phyloP scores from a whole-genome alignment of 1,284 basidiomycete genomes.

The Moniliophthora roreri region DNA sequence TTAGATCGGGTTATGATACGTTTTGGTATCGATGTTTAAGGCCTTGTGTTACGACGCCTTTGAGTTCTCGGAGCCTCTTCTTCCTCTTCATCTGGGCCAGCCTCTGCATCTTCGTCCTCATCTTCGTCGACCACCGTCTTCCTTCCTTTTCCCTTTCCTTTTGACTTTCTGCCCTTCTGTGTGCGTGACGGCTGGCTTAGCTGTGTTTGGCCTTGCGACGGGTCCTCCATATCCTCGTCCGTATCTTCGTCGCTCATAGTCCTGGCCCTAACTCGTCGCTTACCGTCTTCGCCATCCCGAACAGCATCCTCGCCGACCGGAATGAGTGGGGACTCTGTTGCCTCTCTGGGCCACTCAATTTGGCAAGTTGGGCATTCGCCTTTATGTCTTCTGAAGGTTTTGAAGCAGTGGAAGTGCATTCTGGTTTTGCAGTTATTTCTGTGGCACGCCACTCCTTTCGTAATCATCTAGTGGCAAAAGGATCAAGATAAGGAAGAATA shows the following conservation, averaged over 20 bases:
- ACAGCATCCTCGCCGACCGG: slow-evolving; percentile 67
- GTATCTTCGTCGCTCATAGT: slow-evolving; percentile 44
- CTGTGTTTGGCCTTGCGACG: slow-evolving; percentile 25
- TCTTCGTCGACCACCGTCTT: slow-evolving; percentile 24
- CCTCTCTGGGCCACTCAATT: slow-evolving; percentile 54
- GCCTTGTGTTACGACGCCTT: slow-evolving; percentile 29
- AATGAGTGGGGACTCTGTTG: slow-evolving; percentile 39
- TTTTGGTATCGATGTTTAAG: slow-evolving; percentile 7
- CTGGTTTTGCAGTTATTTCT: slow-evolving; percentile 62
- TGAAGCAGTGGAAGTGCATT: slow-evolving; percentile 71
- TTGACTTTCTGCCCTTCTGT: slow-evolving; percentile 25
- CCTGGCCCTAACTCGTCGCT: slow-evolving; percentile 41
- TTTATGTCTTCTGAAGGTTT: slow-evolving; percentile 39
- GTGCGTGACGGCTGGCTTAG: slow-evolving; percentile 27
- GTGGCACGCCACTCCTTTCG: slow-evolving; percentile 65
- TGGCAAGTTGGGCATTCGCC: slow-evolving; percentile 58
- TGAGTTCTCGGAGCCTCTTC: slow-evolving; percentile 26
- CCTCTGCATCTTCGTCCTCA: slow-evolving; percentile 22
- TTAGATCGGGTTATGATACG: slow-evolving; percentile 2
- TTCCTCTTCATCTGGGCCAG: slow-evolving; percentile 26
- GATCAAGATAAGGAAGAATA: neutral
- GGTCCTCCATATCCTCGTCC: slow-evolving; percentile 35
- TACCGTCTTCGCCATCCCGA: slow-evolving; percentile 56
- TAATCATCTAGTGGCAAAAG: slow-evolving; percentile 48
- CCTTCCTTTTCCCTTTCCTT: slow-evolving; percentile 25